Evolutionary conservation across 495 filamentous ascomycete genomes (phyloP).

Genomic region (Cudoniella acicularis): DNA sequence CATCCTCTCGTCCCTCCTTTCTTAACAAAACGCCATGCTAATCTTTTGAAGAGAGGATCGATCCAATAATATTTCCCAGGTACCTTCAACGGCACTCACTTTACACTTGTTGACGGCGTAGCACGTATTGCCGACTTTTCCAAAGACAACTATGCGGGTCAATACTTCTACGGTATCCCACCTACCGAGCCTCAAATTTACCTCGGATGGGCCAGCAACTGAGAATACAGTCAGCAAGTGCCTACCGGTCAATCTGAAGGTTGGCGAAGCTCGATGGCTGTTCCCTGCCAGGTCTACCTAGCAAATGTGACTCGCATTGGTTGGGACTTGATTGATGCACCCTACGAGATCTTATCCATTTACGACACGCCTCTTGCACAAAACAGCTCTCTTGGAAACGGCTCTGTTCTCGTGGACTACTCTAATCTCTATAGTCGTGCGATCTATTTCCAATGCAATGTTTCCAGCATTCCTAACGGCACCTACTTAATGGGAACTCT

Average conservation of each 20-base stretch:
- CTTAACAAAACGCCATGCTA: too few relatives aligned
- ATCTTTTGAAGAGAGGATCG: too few relatives aligned
- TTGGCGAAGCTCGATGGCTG: slow-evolving; percentile 50
- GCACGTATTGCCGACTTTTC: slow-evolving; percentile 48
- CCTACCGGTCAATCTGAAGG: slow-evolving; percentile 44
- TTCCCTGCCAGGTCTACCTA: slow-evolving; percentile 41
- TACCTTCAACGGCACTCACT: slow-evolving; percentile 48
- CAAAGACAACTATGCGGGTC: slow-evolving; percentile 56
- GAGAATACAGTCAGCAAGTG: slow-evolving; percentile 51
- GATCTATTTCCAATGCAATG: slow-evolving; percentile 41
- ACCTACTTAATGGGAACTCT: slow-evolving; percentile 35
- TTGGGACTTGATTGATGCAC: slow-evolving; percentile 39
- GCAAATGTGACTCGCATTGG: slow-evolving; percentile 39
- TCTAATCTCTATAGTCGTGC: slow-evolving; percentile 37
- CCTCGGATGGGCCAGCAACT: slow-evolving; percentile 59
- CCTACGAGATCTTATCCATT: slow-evolving; percentile 35
- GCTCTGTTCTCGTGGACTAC: slow-evolving; percentile 37
- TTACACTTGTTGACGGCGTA: slow-evolving; percentile 36
- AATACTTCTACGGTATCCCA: slow-evolving; percentile 48
- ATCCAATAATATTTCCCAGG: slow-evolving; percentile 48
- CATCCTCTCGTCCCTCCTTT: too few relatives aligned
- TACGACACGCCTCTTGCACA: slow-evolving; percentile 28
- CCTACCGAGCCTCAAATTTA: slow-evolving; percentile 35
- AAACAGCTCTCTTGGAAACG: slow-evolving; percentile 31
- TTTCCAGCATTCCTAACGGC: slow-evolving; percentile 35